Base-by-base conservation (phyloP, 495 filamentous ascomycete genomes). In the Trichoderma erinaceum region DNA sequence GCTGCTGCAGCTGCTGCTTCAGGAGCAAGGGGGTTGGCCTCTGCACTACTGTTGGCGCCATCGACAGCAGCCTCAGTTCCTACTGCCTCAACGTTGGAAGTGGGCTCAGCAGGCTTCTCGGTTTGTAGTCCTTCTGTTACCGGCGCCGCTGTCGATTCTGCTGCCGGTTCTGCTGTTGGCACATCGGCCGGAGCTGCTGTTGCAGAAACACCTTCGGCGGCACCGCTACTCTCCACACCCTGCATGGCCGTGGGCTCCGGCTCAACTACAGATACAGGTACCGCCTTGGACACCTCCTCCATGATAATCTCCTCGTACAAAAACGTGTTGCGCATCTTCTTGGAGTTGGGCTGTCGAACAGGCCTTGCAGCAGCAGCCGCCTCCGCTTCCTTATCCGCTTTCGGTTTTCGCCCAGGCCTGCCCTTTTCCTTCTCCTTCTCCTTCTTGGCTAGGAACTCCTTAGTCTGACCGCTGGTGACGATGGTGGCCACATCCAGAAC, bases 401-500 rank as follows among this genome's bases (percentile, higher is more conserved):
- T 72, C 32, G 79, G 79, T 71, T 81, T 80, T 66, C 78, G 80
- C 43, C 65, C 65, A 2, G 70, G 69, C 67, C 82, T 84, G 0
- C 81, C 81, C 79, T 84, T 88, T 66, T 87, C 90, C 80, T 96
- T 97, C 73, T 96, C 92, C 77, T 90, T 92, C 71, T 98, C 96
- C 73, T 92, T 90, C 73, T 90, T 91, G 7, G 92, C 93, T 13
- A 99, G 81, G 71, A 92, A 97, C 72, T 98, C 96, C 66, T 87
- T 89, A 52, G 93, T 94, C 78, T 97, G 92, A 44, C 95, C 96
- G 68, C 90, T 92, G 0, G 87, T 86, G 25, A 99, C 93, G 71
- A 99, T 96, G 68, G 88, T 94, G 25, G 95, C 95, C 41, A 99
- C 92, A 74, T 99, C 93, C 16, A 98, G 80, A 4, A 95, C 91